phyloP scores from a whole-genome alignment of 495 filamentous ascomycete genomes.

The Neurospora africana region DNA sequence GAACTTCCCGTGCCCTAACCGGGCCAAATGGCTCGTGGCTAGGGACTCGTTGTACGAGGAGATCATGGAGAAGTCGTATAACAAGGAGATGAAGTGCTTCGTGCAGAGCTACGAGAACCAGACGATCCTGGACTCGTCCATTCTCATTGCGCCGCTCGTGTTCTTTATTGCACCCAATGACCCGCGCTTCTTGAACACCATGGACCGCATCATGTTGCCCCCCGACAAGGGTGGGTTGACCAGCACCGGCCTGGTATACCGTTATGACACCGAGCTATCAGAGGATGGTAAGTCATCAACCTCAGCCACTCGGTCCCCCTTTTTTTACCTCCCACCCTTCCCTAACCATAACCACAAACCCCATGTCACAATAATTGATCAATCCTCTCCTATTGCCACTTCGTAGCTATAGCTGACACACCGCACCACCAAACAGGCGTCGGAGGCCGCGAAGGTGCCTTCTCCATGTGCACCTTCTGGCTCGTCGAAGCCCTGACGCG shows the following conservation, averaged over 20 bases:
- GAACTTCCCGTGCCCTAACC: conserved; percentile 57
- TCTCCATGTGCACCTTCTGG: conserved; percentile 73
- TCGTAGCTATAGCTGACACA: background rate
- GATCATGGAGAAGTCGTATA: conserved; percentile 61
- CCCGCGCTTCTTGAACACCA: conserved; percentile 56
- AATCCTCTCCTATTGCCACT: too few species aligned
- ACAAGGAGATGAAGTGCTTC: conserved; percentile 51
- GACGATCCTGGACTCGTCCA: conserved; percentile 57
- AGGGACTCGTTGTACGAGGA: conserved; percentile 59
- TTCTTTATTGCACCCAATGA: conserved; percentile 69
- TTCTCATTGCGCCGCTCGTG: conserved; percentile 61
- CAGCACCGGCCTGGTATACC: conserved; percentile 58
- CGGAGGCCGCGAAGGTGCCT: conserved; percentile 62
- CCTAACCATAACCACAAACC: too few species aligned
- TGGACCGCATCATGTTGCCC: conserved; percentile 54
- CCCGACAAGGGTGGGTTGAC: conserved; percentile 64
- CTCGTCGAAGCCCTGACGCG: conserved; percentile 65
- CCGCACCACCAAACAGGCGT: conserved; percentile 40
- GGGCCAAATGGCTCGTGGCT: conserved; percentile 48
- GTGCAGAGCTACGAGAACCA: conserved; percentile 60
- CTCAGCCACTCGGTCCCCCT: background rate
- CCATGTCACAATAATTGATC: too few species aligned
- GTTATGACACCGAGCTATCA: conserved; percentile 53
- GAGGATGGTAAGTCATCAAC: conserved; percentile 47
- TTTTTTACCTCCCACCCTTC: background rate